Evolutionary conservation across 2,329 filamentous ascomycete species (phyloP).

Genomic region (Lasiodiplodia gonubiensis): DNA sequence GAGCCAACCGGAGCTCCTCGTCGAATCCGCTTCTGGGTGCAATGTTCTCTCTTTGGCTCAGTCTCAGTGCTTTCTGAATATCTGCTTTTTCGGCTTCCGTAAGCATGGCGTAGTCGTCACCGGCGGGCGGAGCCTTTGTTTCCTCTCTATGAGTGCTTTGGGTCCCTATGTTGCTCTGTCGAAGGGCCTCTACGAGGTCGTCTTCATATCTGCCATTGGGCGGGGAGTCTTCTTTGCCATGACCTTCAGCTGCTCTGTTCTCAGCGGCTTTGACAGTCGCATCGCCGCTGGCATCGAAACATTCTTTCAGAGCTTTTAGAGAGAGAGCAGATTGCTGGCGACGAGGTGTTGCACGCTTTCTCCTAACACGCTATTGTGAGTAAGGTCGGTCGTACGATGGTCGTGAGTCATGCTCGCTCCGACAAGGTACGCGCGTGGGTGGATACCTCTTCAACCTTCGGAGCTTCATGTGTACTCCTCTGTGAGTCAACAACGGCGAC

Average conservation of each 20-base stretch:
- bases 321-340: neutral
- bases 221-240: neutral
- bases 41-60: neutral
- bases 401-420: neutral
- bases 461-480: neutral
- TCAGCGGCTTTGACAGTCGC: neutral
- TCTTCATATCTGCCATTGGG: slow-evolving; percentile 4
- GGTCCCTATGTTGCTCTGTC: slow-evolving; percentile 8
- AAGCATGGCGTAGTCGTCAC: neutral
- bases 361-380: slow-evolving; percentile 1
- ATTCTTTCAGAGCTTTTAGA: too few species aligned
- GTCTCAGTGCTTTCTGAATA: neutral
- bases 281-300: neutral
- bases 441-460: slow-evolving; percentile 11
- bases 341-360: neutral
- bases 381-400: neutral
- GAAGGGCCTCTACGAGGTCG: slow-evolving; percentile 9
- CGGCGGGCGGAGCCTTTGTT: neutral
- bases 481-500: neutral
- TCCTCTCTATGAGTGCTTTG: too few species aligned
- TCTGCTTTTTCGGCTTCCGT: neutral
- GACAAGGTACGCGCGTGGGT: neutral
- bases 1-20: slow-evolving; percentile 1
- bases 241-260: neutral
- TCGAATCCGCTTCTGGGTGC: neutral